Percentiles rank a stretch among this genome's conserved stretches.
Conservation (phyloP, 2,329 filamentous ascomycete genomes). For the Seiridium cupressi region DNA sequence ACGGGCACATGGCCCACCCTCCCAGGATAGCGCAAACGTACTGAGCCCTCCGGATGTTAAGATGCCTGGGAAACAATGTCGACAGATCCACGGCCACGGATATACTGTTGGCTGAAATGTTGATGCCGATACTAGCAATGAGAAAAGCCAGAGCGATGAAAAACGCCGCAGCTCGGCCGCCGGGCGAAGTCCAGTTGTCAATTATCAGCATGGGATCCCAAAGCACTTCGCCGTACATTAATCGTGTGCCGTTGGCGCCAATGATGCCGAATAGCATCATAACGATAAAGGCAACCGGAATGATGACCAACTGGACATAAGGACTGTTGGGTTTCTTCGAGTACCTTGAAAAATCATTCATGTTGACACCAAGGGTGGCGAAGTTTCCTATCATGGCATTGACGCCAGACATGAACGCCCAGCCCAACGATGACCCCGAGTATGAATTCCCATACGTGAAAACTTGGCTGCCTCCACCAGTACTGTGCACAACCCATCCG, state of each 20-base stretch:
- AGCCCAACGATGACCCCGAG: slow-evolving; percentile 19
- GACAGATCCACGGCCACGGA: slow-evolving; percentile 12
- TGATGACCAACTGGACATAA: slow-evolving; percentile 22
- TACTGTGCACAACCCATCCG: slow-evolving; percentile 16
- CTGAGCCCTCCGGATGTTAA: slow-evolving; percentile 11
- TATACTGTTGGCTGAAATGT: slow-evolving; percentile 14
- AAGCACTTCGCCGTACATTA: slow-evolving; percentile 10
- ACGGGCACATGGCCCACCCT: slow-evolving; percentile 12
- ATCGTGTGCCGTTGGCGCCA: slow-evolving; percentile 16
- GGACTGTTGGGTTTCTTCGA: slow-evolving; percentile 12
- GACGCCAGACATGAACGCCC: slow-evolving; percentile 26
- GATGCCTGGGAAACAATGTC: slow-evolving; percentile 12
- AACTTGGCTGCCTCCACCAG: slow-evolving; percentile 18
- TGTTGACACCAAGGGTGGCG: slow-evolving; percentile 16
- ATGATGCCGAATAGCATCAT: slow-evolving; percentile 25
- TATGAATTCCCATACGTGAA: slow-evolving; percentile 18
- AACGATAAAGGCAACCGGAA: slow-evolving; percentile 20
- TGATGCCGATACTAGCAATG: slow-evolving; percentile 13
- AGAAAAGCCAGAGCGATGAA: slow-evolving; percentile 13
- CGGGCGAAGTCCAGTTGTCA: slow-evolving; percentile 13
- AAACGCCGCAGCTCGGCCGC: slow-evolving; percentile 13
- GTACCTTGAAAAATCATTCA: slow-evolving; percentile 16
- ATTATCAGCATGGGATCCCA: slow-evolving; percentile 13
- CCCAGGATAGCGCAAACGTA: slow-evolving; percentile 12
- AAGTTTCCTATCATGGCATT: slow-evolving; percentile 23